Percentiles rank a stretch among this genome's conserved stretches.
Evolutionary conservation across 2,329 filamentous ascomycete genomes (phyloP).

Genomic region (Microdochium bolleyi): DNA sequence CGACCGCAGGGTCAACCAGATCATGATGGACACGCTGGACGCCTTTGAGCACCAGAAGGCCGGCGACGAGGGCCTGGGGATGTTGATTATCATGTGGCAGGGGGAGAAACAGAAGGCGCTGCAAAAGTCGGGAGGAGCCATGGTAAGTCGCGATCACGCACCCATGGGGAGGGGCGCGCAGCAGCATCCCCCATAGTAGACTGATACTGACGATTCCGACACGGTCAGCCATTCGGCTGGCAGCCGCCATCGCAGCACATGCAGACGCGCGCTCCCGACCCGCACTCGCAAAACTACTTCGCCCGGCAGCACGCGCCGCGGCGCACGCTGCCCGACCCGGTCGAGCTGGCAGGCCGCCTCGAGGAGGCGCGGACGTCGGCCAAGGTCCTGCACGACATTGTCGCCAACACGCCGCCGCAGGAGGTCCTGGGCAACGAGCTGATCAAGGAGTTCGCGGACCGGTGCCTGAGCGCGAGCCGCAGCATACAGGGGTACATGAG

Average conservation of each 20-base stretch:
- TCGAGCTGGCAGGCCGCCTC: conserved; percentile 73
- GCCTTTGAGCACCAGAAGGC: conserved; percentile 64
- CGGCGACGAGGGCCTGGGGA: conserved; percentile 64
- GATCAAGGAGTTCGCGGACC: conserved; percentile 82
- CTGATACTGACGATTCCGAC: neutral
- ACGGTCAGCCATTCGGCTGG: conserved; percentile 1
- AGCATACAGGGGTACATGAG: conserved; percentile 84
- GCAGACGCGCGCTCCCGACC: conserved; percentile 29
- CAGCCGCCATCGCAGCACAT: conserved; percentile 23
- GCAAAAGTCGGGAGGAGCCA: neutral
- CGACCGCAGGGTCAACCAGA: conserved; percentile 73
- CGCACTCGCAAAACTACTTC: conserved; percentile 49
- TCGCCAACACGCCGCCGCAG: conserved; percentile 71
- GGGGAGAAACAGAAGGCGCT: conserved; percentile 67
- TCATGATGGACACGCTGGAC: conserved; percentile 80
- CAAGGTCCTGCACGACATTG: conserved; percentile 83
- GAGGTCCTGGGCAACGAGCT: conserved; percentile 81
- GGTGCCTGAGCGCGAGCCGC: conserved; percentile 72
- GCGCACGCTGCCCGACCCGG: conserved; percentile 51
- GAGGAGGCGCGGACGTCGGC: conserved; percentile 89
- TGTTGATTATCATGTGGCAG: conserved; percentile 79
- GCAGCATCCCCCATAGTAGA: too few relatives aligned
- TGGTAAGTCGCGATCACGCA: neutral
- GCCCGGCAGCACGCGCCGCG: conserved; percentile 39
- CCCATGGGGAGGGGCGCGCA: too few relatives aligned